Evolutionary conservation across 2,329 filamentous ascomycete genomes (phyloP), one percentile per base, ranked within the genome.

Genomic region (Metarhizium album): DNA sequence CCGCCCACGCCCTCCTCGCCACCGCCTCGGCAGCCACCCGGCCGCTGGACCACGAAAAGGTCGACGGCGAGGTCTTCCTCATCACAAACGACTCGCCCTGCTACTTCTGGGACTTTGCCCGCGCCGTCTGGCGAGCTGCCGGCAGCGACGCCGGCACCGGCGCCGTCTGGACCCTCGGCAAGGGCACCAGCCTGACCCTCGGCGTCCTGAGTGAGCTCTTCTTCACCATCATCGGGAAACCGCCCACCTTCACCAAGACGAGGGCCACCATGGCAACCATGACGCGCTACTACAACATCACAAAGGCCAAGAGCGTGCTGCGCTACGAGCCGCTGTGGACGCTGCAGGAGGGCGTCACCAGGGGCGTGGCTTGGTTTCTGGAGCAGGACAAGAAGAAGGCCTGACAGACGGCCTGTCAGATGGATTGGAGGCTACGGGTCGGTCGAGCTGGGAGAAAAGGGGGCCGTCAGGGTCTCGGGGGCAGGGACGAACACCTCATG

Each of bases 101-200:
- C 20, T 91, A 91, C 66, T 94, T 95, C 68, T 94, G 93, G 82
- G 89, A 95, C 67, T 86, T 94, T 64, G 81, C 86, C 53, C 78
- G 87, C 40, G 81, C 83, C 38, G 76, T 95, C 45, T 97, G 88
- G 88, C 71, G 70, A 55, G 75, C 74, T 42, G 78, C 78, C 11
- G 81, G 81, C 35, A 73, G 67, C 51, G 64, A 70, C 7, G 67
- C 69, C 52, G 79, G 78, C 20, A 75, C 72, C 4, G 72, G 74
- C 47, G 69, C 74, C 57, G 77, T 79, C 49, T 81, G 79, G 77
- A 64, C 66, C 5, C 70, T 85, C 55, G 66, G 74, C 45, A 71
- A 71, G 53, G 73, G 73, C 46, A 47, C 78, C 38, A 80, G 79
- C 51, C 60, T 79, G 54, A 52, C 70, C 13, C 61, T 84, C 14